Evolutionary conservation across 345 rosid species (phyloP).

Genomic region (Cardiospermum halicacabum): DNA sequence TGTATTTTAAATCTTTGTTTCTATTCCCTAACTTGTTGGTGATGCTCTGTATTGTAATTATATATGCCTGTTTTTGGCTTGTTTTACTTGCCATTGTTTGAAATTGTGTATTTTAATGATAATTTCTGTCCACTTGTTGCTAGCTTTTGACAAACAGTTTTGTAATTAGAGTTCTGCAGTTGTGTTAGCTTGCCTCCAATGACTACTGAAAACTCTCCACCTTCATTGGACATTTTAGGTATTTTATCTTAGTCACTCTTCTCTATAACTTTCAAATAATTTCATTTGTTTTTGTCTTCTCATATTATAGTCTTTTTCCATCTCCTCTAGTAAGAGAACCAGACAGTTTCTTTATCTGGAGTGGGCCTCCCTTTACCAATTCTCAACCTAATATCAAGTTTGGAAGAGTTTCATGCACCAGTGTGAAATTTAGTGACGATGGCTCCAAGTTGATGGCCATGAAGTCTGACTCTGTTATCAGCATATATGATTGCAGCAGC

Average conservation of each 20-base stretch:
- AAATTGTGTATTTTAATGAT: too few relatives aligned
- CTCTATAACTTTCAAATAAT: conserved; percentile 6
- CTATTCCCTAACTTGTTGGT: too few relatives aligned
- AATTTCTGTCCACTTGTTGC: too few relatives aligned
- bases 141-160: too few relatives aligned
- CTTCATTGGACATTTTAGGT: conserved; percentile 77
- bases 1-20: too few relatives aligned
- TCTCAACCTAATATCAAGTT: conserved; percentile 57
- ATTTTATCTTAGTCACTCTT: conserved; percentile 15
- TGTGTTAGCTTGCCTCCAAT: conserved; percentile 10
- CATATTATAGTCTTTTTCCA: background rate
- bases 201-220: conserved; percentile 40
- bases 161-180: too few relatives aligned
- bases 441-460: conserved; percentile 70
- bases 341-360: conserved; percentile 70
- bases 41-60: too few relatives aligned
- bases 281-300: conserved; percentile 1
- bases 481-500: conserved; percentile 56
- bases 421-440: conserved; percentile 60
- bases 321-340: conserved; percentile 62
- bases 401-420: conserved; percentile 57
- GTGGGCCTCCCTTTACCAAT: conserved; percentile 74
- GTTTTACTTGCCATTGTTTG: too few relatives aligned
- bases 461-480: conserved; percentile 45
- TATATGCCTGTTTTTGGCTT: too few relatives aligned